Evolutionary conservation across 257 asterid genomes (phyloP), one percentile per base, ranked within the genome.

Genomic region (Hygrophila difformis): DNA sequence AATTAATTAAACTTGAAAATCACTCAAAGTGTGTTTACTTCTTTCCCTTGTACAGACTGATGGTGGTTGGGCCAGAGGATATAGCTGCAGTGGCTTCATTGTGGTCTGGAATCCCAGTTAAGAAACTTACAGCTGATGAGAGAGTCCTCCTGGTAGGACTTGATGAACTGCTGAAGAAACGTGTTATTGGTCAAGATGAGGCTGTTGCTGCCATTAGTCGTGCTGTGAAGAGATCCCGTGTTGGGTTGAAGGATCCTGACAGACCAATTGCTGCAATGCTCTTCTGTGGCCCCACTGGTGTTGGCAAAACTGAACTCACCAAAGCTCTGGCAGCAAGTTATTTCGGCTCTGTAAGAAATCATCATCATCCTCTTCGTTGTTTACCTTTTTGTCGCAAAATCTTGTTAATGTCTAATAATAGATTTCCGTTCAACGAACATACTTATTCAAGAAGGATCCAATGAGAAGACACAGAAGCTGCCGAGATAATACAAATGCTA

Each of bases 221-320:
- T 49, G 96, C 98, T 58, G 91, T 89, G 66, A 89, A 85, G 73
- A 76, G 96, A 80, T 85, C 98, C 49, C 76, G 98, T 47, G 94
- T 83, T 56, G 98, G 98, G 45, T 57, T 89, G 62, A 89, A 86
- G 65, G 84, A 89, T 62, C 98, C 96, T 15, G 68, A 82, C 56
- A 79, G 94, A 71, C 98, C 98, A 59, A 89, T 89, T 57, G 95
- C 96, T 23, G 88, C 94, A 28, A 79, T 89, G 88, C 94, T 89
- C 65, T 89, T 89, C 74, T 89, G 98, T 75, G 98, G 98, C 42
- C 96, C 98, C 29, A 89, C 98, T 29, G 98, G 98, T 60, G 98
- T 89, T 38, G 98, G 98, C 53, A 89, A 89, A 80, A 85, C 96
- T 44, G 98, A 89, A 65, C 87, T 89, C 53, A 67, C 94, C 45